A percentile compares a stretch with the other conserved stretches of the same genome.
These are phyloP conservation scores for Lachnellula cervina DNA, from an alignment of 2,329 filamentous ascomycete species.

Conservation along the genomic window DNA sequence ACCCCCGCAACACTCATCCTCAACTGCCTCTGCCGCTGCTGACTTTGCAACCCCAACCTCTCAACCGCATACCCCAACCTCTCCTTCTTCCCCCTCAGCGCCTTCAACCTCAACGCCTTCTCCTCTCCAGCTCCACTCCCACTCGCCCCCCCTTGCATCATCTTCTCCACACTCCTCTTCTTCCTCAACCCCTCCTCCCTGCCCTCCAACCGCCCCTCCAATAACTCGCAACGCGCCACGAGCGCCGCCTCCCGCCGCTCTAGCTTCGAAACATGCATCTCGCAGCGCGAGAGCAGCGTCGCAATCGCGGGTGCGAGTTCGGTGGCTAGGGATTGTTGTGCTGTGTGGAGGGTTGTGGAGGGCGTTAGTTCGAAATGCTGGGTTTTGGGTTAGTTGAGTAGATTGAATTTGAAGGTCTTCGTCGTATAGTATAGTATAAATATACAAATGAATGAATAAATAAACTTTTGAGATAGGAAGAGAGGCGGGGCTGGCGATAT, in stretches of 20 bases:
- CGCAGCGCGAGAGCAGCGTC: constrained; percentile 56
- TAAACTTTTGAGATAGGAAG: background rate
- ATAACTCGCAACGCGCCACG: constrained; percentile 60
- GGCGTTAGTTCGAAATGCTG: constrained; percentile 72
- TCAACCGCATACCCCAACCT: constrained; percentile 66
- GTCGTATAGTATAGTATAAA: no score
- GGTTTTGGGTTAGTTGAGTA: background rate
- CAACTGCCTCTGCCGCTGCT: constrained; percentile 64
- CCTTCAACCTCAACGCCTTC: constrained; percentile 46
- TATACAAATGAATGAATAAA: background rate
- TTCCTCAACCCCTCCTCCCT: constrained; percentile 25
- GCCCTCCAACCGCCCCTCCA: constrained; percentile 58
- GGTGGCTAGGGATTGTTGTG: constrained; percentile 60
- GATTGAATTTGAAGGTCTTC: no score
- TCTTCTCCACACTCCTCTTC: constrained; percentile 37
- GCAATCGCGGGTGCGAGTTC: constrained; percentile 70
- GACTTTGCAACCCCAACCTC: constrained; percentile 60
- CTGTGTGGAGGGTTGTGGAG: constrained; percentile 57
- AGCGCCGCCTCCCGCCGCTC: constrained; percentile 61
- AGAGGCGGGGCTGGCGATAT: no score
- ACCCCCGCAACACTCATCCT: constrained; percentile 65
- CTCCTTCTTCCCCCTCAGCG: constrained; percentile 65
- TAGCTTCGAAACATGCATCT: constrained; percentile 61
- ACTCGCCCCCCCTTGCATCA: constrained; percentile 23
- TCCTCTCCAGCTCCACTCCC: constrained; percentile 18